Base-by-base conservation (phyloP, 345 rosid species). In the Noccaea bulbosa region DNA sequence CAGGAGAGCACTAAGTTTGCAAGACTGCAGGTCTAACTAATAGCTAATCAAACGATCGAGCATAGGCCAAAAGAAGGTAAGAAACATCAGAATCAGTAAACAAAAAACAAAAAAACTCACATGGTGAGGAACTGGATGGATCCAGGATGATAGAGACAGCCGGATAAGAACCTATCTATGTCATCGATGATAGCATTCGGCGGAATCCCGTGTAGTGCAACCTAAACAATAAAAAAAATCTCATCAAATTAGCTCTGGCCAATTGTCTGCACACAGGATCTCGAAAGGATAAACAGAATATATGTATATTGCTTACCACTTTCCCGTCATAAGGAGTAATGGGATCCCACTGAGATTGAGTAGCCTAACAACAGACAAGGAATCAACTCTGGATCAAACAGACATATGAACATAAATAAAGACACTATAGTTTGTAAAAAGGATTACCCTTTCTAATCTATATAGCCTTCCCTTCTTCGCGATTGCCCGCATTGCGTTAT, bases 131-230 rank as follows among this genome's bases (percentile, higher is more conserved):
- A 35, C 60, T 72, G 76, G 62, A 85, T 75, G 46, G 91, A 78
- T 16, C 88, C 84, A 14, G 81, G 62, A 58, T 85, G 76, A 68
- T 50, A 88, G 27, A 84, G 82, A 78, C 85, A 92, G 35, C 93
- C 91, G 15, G 85, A 79, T 47, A 92, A 77, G 77, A 90, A 85
- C 79, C 90, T 86, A 32, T 90, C 97, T 11, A 88, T 45, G 64
- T 92, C 97, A 20, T 90, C 95, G 4, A 32, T 4, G 8, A 11
- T 0, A 35, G 85, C 90, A 78, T 58, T 76, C 62, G 8, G 59
- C 11, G 95, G 91, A 46, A 92, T 17, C 48, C 91, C 93, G 74
- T 82, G 83, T 74, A 90, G 69, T 35, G 85, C 73, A 69, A 82
- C 79, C 98, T 92, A 74, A 66, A 60, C 69, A 74, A 39, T 1